Base-by-base conservation (phyloP, 306 rosid species). In the Cicer bijugum region DNA sequence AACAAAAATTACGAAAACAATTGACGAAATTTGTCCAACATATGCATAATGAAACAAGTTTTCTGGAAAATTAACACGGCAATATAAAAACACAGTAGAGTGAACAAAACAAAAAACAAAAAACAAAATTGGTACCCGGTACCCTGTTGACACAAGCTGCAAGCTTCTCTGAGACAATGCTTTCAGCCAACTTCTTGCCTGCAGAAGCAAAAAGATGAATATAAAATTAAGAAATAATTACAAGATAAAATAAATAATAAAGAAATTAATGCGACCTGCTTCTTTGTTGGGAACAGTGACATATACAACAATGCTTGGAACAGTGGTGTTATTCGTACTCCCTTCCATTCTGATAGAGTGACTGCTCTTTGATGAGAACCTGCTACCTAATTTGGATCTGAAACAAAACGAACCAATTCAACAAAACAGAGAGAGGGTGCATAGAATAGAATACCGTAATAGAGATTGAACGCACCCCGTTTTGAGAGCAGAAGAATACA, bases 91-190 rank as follows among this genome's bases (percentile, higher is more conserved):
- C 44, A 17, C 6, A 19, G 37, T 43, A 48, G 17, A 45, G 12
- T 37, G 55, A 10, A 9, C 4, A 68, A n/a, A 48, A 69, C 1
- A 76, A 11, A 17, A 17, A 70, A 11, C 5, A 76, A 11, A 17
- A 17, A 70, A 11, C 5, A 12, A 69, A 82, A 53, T n/a, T 19
- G 60, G 71, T 80, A 91, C 97, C 97, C 0, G 99, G 96, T 17
- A 94, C 86, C 76, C 89, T 80, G 77, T 94, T 94, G 12, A 91
- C 97, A 82, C 97, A 94, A 46, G 99, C 99, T 37, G 99, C 99
- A 81, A 94, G 97, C 77, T 86, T 90, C 79, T 94, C 99, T 51
- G 45, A 81, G 61, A 91, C 97, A 71, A 94, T 84, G 78, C 92
- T 91, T 80, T 83, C 94, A 15, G 99, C 92, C 85, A 94, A 83